Conservation (phyloP, 2,329 filamentous ascomycete genomes). For the Ophiocordyceps camponoti-saundersi region DNA sequence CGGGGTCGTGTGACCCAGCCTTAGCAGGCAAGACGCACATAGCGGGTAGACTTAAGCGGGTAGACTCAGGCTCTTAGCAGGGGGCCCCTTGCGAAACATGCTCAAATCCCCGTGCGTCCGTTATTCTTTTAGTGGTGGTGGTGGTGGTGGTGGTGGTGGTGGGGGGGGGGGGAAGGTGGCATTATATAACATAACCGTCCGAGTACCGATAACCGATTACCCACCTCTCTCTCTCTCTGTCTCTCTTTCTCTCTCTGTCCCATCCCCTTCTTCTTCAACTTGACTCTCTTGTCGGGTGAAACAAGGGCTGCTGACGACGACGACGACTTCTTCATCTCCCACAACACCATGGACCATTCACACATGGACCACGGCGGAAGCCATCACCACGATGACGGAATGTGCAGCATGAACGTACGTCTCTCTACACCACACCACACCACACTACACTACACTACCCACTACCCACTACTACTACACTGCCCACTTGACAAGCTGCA, state of each 20-base stretch:
- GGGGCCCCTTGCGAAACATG: not conserved
- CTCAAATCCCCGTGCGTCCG: not conserved
- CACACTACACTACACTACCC: too few relatives aligned
- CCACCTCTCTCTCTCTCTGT: too few relatives aligned
- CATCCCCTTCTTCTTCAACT: not conserved
- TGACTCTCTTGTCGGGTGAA: too few relatives aligned
- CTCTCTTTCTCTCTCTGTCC: not conserved
- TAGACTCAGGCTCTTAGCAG: not conserved
- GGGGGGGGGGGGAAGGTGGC: too few relatives aligned
- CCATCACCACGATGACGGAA: conserved; percentile 39
- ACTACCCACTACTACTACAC: not conserved
- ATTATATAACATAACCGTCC: too few relatives aligned
- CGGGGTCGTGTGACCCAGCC: too few relatives aligned
- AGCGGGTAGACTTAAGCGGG: not conserved
- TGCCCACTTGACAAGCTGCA: too few relatives aligned
- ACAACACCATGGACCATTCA: conserved; percentile 22
- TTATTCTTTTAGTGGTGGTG: not conserved
- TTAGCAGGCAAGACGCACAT: too few relatives aligned
- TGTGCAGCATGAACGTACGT: conserved; percentile 80
- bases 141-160: too few relatives aligned
- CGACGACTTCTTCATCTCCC: not conserved
- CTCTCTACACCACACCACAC: not conserved
- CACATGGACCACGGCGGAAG: conserved; percentile 24
- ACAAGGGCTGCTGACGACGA: too few relatives aligned
- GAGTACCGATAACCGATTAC: too few relatives aligned